Evolutionary conservation across 441 rosid species (phyloP).

Genomic region (Gossypium lobatum): DNA sequence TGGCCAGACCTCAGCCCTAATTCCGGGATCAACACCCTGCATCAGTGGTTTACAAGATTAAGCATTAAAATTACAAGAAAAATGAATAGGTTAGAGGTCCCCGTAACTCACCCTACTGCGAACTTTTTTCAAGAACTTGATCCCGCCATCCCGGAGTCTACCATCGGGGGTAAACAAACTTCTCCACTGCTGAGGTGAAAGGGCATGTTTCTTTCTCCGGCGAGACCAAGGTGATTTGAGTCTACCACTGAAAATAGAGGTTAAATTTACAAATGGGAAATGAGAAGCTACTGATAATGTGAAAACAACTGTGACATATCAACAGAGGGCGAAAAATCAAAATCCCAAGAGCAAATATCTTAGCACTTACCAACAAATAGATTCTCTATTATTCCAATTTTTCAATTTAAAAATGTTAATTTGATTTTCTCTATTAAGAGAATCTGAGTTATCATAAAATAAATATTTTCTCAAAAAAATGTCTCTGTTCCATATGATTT

Average conservation of each 20-base stretch:
- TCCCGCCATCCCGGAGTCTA: constrained; percentile 65
- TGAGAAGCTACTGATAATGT: not conserved
- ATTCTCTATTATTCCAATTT: not conserved
- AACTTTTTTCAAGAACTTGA: constrained; percentile 73
- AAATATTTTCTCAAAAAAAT: not conserved
- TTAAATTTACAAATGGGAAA: not conserved
- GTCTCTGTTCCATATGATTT: not conserved
- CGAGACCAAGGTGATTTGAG: constrained; percentile 92
- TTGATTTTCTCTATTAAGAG: not conserved
- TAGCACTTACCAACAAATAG: not conserved
- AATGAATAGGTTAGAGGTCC: not conserved
- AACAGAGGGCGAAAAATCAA: not conserved
- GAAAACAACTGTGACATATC: not conserved
- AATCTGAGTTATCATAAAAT: not conserved
- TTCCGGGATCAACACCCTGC: constrained; percentile 85
- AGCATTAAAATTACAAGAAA: constrained; percentile 6
- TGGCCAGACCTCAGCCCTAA: constrained; percentile 89
- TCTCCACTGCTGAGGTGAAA: constrained; percentile 72
- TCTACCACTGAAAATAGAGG: constrained; percentile 36
- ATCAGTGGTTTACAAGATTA: constrained; percentile 9
- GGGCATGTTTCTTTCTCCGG: constrained; percentile 64
- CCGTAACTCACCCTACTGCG: constrained; percentile 69
- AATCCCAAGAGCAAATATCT: not conserved
- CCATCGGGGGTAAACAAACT: constrained; percentile 72
- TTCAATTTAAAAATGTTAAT: too few relatives aligned